phyloP scores from a whole-genome alignment of 371 early-diverging fungal species.

The Umbelopsis sp. region DNA sequence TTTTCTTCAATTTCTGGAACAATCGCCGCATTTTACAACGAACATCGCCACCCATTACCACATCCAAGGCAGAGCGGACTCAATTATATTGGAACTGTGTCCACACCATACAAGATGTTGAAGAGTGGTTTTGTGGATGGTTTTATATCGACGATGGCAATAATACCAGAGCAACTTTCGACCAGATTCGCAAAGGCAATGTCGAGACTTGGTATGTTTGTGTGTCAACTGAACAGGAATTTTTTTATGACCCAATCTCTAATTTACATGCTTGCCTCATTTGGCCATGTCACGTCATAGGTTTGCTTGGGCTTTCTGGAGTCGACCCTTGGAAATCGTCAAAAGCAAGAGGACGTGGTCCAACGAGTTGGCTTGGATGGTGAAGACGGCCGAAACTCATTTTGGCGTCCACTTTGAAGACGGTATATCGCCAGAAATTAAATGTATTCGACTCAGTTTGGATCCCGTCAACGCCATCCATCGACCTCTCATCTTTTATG shows the following conservation, averaged over 20 bases:
- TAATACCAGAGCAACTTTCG: conserved; percentile 37
- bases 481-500: conserved; percentile 68
- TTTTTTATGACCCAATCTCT: not conserved
- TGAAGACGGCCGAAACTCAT: conserved; percentile 41
- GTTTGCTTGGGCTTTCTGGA: conserved; percentile 65
- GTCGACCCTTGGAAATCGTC: conserved; percentile 44
- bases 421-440: conserved; percentile 62
- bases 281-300: conserved; percentile 27
- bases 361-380: conserved; percentile 54
- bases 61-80: conserved; percentile 33
- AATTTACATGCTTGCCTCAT: not conserved
- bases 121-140: conserved; percentile 57
- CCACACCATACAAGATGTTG: conserved; percentile 37
- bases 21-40: conserved; percentile 36
- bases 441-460: conserved; percentile 59
- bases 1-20: conserved; percentile 46
- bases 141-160: conserved; percentile 45
- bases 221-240: not conserved
- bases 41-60: conserved; percentile 22
- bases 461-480: conserved; percentile 71
- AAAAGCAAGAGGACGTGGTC: conserved; percentile 32
- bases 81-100: conserved; percentile 50
- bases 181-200: conserved; percentile 52
- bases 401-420: conserved; percentile 46
- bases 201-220: conserved; percentile 51